Percentiles rank a stretch among this genome's conserved stretches.
Evolutionary conservation across 345 rosid species (phyloP).

Genomic region (Microcos paniculata): DNA sequence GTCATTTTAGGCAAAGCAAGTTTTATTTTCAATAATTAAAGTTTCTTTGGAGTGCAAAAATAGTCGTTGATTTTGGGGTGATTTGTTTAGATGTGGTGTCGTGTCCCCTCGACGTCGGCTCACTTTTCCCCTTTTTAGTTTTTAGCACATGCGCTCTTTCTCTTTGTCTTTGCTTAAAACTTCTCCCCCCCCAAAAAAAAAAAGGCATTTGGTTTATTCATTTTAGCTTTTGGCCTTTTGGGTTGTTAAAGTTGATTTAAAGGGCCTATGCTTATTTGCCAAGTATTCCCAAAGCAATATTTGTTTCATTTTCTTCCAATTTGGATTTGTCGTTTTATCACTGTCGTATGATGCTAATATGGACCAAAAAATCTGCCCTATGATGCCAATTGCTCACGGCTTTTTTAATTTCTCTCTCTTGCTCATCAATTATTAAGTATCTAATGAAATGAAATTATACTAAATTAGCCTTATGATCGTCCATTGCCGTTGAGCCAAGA

Average conservation of each 20-base stretch:
- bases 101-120: neutral
- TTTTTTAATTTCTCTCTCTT: neutral
- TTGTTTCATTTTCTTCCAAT: neutral
- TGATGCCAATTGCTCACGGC: no score
- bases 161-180: no score
- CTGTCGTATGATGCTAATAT: neutral
- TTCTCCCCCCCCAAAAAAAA: no score
- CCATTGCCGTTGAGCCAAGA: no score
- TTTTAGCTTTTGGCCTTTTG: neutral
- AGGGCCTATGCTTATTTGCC: constrained; percentile 2
- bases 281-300: neutral
- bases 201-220: neutral
- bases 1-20: neutral
- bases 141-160: neutral
- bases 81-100: neutral
- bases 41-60: neutral
- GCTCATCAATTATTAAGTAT: no score
- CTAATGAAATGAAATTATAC: no score
- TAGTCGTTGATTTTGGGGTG: neutral
- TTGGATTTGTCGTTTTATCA: neutral
- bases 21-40: neutral
- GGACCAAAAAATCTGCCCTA: no score
- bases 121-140: neutral
- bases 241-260: neutral
- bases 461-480: no score